Base-by-base conservation (phyloP, 495 filamentous ascomycete genomes). In the Talaromyces ruber region DNA sequence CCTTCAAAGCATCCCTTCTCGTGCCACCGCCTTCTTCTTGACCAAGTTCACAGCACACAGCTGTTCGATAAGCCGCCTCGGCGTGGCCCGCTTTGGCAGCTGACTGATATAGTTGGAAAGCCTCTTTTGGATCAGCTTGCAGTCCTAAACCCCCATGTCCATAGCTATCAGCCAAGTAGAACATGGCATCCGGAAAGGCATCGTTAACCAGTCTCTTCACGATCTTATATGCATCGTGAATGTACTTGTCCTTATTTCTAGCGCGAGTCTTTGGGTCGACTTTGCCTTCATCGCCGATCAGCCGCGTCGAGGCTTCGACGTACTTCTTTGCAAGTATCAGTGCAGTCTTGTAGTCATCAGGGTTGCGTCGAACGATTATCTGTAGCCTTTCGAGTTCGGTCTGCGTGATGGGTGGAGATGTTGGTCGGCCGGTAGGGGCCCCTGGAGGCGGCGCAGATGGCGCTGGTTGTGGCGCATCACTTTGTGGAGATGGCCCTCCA, bases 21-120 rank as follows among this genome's bases (percentile, higher is more conserved):
- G 94, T 97, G 18, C 94, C 94, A 58, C 93, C 93, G 52, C 91
- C 91, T 66, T 94, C 91, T 67, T 97, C 92, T 45, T 89, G 83
- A n/a, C 94, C 94, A 59, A 98, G 88, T 70, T 98, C 94, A 70
- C 93, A 97, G 78, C 94, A 98, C 2, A 98, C 95, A 39, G 94
- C 94, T 7, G 93, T 94, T 58, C 94, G 86, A 74, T 98, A 98
- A 1, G 94, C 94, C 26, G 90, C 86, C 37, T 91, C 86, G 0
- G 86, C 83, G 72, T 98, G 92, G 29, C 90, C 91, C 11, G 83
- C 74, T 71, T 97, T 98, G 3, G 93, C 94, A 16, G 93, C 92
- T 3, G 92, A 90, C 71, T 97, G 93, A 66, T 98, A 98, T 5
- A 98, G 80, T 14, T 82, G 82, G 74, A 96, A 98, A 0, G 94